Conservation (phyloP, 2,329 filamentous ascomycete species). For the Cladosporium sp. region DNA sequence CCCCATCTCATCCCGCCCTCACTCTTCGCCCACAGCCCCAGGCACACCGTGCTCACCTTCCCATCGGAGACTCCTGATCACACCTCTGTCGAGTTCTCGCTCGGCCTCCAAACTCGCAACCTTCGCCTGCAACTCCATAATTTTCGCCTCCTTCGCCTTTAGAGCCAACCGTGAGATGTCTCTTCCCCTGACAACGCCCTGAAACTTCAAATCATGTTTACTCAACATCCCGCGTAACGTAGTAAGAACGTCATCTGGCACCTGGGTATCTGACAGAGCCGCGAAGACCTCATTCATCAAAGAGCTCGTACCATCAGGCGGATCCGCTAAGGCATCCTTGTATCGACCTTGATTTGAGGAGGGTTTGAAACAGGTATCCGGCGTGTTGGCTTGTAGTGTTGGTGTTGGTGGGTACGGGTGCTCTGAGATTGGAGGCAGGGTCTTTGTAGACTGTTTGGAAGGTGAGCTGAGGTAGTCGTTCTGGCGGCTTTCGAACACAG, state of each 20-base stretch:
- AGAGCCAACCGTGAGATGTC: slow-evolving; percentile 66
- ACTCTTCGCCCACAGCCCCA: not conserved
- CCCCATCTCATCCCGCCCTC: not conserved
- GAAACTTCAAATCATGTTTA: slow-evolving; percentile 59
- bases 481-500: slow-evolving; percentile 12
- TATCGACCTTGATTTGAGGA: slow-evolving; percentile 29
- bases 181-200: slow-evolving; percentile 65
- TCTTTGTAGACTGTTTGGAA: slow-evolving; percentile 24
- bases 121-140: slow-evolving; percentile 66
- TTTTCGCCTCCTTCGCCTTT: slow-evolving; percentile 65
- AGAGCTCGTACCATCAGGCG: slow-evolving; percentile 29
- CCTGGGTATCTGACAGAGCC: slow-evolving; percentile 22
- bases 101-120: slow-evolving; percentile 61
- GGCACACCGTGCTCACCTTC: slow-evolving; percentile 25
- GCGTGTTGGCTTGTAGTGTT: not conserved
- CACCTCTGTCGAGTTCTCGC: slow-evolving; percentile 53
- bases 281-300: slow-evolving; percentile 32
- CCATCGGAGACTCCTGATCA: slow-evolving; percentile 50
- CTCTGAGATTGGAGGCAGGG: slow-evolving; percentile 2
- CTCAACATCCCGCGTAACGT: slow-evolving; percentile 52
- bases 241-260: slow-evolving; percentile 32
- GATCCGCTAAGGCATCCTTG: slow-evolving; percentile 32
- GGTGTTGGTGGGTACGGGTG: slow-evolving; percentile 12
- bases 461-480: slow-evolving; percentile 33
- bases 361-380: slow-evolving; percentile 19